Evolutionary conservation across 2,329 filamentous ascomycete species (phyloP), one percentile per base, ranked within the genome.

Genomic region (Eutypella sp.): DNA sequence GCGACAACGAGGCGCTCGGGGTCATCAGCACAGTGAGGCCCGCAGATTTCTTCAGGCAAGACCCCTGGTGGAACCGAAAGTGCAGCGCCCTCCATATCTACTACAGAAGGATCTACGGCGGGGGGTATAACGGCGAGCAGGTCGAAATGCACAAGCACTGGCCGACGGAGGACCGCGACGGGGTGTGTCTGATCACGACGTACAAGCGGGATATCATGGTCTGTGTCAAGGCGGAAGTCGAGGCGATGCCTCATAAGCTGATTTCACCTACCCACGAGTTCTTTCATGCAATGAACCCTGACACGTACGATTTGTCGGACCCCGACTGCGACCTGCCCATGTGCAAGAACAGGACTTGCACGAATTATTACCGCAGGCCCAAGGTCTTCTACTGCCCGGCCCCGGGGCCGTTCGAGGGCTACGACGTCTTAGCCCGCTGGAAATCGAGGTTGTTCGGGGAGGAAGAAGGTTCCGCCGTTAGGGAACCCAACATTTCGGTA

Each of bases 231-330:
- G 42, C 16, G 18, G 42, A 49, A n/a, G n/a, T n/a, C n/a, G n/a
- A n/a, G n/a, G n/a, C n/a, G n/a, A n/a, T n/a, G n/a, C n/a, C n/a
- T 25, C 19, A 42, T 42, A 31, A 33, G 27, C 44, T 45, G 38
- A 48, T 53, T 40, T 44, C 46, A 18, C 52, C 50, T 22, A 45
- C 43, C n/a, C 41, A 54, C 38, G 33, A 47, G 25, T 57, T 53
- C 53, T 40, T 52, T 29, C 50, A 56, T 24, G 54, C 50, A 22
- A 50, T 56, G 47, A 49, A 56, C 43, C 46, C 49, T 41, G 49
- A 50, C 27, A 52, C 50, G 39, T 53, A 51, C 33, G 44, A 31
- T 25, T 24, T 7, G 23, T 39, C 8, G 13, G 13, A 29, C 8
- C 8, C 46, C 5, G 7, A 19, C 13, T 5, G 24, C n/a, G 18